A percentile compares a stretch with the other conserved stretches of the same genome.
Conservation (phyloP, 768 basidiomycete species). For the Rhizopogon vulgaris region DNA sequence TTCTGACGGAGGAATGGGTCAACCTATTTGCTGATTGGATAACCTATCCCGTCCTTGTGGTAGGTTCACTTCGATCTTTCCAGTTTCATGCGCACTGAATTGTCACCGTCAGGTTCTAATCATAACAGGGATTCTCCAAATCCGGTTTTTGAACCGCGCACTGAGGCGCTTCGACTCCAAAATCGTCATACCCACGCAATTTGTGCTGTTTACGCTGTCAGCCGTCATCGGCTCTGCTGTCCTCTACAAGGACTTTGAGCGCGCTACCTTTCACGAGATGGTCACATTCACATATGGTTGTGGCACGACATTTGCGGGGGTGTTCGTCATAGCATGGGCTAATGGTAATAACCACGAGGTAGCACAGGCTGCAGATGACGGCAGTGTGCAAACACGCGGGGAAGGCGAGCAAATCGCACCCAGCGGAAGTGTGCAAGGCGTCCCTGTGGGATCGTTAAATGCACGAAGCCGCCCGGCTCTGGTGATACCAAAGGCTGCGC, state of each 20-base stretch:
- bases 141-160: constrained; percentile 79
- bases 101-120: constrained; percentile 47
- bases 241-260: constrained; percentile 89
- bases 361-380: constrained; percentile 21
- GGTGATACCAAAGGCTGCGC: constrained; percentile 40
- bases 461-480: constrained; percentile 34
- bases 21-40: constrained; percentile 75
- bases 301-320: constrained; percentile 83
- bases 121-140: constrained; percentile 75
- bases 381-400: constrained; percentile 2
- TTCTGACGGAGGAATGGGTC: constrained; percentile 75
- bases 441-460: constrained; percentile 12
- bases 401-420: constrained; percentile 17
- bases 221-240: constrained; percentile 92
- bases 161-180: constrained; percentile 93
- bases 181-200: constrained; percentile 92
- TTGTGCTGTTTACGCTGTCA: constrained; percentile 89
- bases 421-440: constrained; percentile 14
- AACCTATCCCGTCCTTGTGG: constrained; percentile 73
- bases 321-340: constrained; percentile 79
- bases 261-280: constrained; percentile 73
- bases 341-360: constrained; percentile 22
- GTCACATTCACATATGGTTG: constrained; percentile 85
- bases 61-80: constrained; percentile 26
- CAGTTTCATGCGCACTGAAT: constrained; percentile 6